A percentile compares a stretch with the other conserved stretches of the same genome.
These are phyloP conservation scores for Rauvolfia tetraphylla DNA, from an alignment of 257 asterid species.

Conservation along the genomic window DNA sequence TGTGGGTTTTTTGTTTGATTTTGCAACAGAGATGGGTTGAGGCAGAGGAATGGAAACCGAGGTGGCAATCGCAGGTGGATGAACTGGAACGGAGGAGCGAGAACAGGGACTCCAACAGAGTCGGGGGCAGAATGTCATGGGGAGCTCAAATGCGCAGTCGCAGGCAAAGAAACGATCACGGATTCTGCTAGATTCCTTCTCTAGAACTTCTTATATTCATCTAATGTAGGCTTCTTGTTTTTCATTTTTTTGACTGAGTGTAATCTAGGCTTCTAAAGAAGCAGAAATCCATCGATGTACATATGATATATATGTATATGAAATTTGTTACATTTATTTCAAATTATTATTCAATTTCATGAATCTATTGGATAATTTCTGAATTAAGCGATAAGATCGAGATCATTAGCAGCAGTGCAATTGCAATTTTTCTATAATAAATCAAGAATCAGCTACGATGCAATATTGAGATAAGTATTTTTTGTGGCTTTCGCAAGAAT, in stretches of 20 bases:
- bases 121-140: slow-evolving; percentile 32
- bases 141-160: slow-evolving; percentile 43
- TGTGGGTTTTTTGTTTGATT: not conserved
- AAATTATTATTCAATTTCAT: no score
- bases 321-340: no score
- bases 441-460: not conserved
- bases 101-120: not conserved
- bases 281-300: no score
- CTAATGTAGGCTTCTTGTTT: not conserved
- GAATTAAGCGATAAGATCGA: no score
- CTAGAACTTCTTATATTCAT: not conserved
- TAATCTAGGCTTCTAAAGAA: no score
- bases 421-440: no score
- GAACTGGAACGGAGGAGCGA: slow-evolving; percentile 30
- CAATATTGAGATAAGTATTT: no score
- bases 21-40: slow-evolving; percentile 26
- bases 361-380: no score
- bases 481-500: no score
- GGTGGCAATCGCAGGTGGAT: slow-evolving; percentile 48
- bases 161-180: slow-evolving; percentile 16
- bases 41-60: slow-evolving; percentile 27
- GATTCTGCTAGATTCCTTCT: not conserved
- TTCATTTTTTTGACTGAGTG: no score
- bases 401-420: no score
- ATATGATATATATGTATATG: no score